These are phyloP conservation scores for Phallus indusiatus DNA, from an alignment of 768 basidiomycete species.

Conservation along the genomic window DNA sequence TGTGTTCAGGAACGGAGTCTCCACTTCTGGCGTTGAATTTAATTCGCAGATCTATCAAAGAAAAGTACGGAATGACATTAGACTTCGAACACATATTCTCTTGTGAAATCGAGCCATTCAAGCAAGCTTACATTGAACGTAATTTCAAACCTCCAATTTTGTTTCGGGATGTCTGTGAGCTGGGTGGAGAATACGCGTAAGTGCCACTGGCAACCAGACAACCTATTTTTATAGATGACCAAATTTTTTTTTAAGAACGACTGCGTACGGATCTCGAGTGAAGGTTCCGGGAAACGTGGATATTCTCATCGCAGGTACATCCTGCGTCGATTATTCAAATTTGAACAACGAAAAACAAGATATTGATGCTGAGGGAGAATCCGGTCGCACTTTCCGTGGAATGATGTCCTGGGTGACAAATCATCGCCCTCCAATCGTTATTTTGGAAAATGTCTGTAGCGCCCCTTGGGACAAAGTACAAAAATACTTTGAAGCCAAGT, in stretches of 20 bases:
- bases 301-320: constrained; percentile 86
- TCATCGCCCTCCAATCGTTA: constrained; percentile 83
- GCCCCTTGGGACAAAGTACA: constrained; percentile 82
- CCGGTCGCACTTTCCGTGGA: constrained; percentile 86
- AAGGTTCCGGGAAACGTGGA: constrained; percentile 87
- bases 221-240: neutral
- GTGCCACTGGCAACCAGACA: constrained; percentile 21
- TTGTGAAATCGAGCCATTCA: constrained; percentile 95
- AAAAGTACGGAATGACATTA: constrained; percentile 54
- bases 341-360: constrained; percentile 89
- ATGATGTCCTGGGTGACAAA: constrained; percentile 90
- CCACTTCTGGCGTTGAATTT: constrained; percentile 84
- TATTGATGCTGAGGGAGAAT: constrained; percentile 85
- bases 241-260: constrained; percentile 54
- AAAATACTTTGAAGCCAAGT: constrained; percentile 60
- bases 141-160: constrained; percentile 90
- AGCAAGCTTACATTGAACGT: constrained; percentile 94
- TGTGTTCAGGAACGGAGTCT: constrained; percentile 96
- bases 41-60: constrained; percentile 65
- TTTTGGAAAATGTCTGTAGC: constrained; percentile 87
- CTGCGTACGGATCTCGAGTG: constrained; percentile 82
- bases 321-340: constrained; percentile 96
- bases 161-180: constrained; percentile 90
- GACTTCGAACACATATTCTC: constrained; percentile 90
- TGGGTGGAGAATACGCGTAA: constrained; percentile 70